These are phyloP conservation scores for Thermochaetoides dissita DNA, from an alignment of 2,329 filamentous ascomycete species.

Conservation along the genomic window DNA sequence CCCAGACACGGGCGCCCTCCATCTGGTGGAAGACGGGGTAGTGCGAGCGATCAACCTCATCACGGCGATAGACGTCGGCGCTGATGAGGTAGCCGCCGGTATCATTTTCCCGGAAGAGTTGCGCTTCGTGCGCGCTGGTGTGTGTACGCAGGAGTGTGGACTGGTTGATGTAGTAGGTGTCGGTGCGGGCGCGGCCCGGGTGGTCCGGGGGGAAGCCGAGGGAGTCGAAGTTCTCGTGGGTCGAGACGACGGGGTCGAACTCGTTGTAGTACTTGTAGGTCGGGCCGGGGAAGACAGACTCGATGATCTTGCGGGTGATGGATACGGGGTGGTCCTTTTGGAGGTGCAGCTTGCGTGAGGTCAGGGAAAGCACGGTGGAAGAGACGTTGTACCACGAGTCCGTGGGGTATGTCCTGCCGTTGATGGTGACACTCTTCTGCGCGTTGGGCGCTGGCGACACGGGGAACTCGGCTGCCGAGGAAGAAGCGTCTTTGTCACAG, in stretches of 20 bases:
- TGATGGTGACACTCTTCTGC: slow-evolving; percentile 35
- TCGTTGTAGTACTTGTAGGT: slow-evolving; percentile 65
- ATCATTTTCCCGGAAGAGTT: slow-evolving; percentile 59
- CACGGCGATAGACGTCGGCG: slow-evolving; percentile 87
- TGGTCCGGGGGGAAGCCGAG: slow-evolving; percentile 81
- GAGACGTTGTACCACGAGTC: slow-evolving; percentile 83
- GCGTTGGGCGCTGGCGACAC: slow-evolving; percentile 4
- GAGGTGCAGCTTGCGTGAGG: slow-evolving; percentile 74
- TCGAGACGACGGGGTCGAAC: slow-evolving; percentile 71
- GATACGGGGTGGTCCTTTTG: slow-evolving; percentile 77
- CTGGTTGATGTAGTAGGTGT: slow-evolving; percentile 91
- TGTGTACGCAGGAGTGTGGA: slow-evolving; percentile 79
- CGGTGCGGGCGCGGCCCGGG: slow-evolving; percentile 70
- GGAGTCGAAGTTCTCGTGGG: slow-evolving; percentile 89
- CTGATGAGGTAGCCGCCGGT: slow-evolving; percentile 76
- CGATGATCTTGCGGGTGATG: slow-evolving; percentile 84
- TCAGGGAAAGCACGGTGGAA: slow-evolving; percentile 55
- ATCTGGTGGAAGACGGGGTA: slow-evolving; percentile 98
- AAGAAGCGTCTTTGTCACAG: slow-evolving; percentile 5
- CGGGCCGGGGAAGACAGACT: slow-evolving; percentile 66
- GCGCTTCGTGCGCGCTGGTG: slow-evolving; percentile 83
- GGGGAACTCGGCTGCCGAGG: background rate
- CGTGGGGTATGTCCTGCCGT: slow-evolving; percentile 48
- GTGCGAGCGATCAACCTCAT: slow-evolving; percentile 88
- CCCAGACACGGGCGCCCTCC: slow-evolving; percentile 89